phyloP scores from a whole-genome alignment of 768 basidiomycete species.

The Albatrellus ellisii region DNA sequence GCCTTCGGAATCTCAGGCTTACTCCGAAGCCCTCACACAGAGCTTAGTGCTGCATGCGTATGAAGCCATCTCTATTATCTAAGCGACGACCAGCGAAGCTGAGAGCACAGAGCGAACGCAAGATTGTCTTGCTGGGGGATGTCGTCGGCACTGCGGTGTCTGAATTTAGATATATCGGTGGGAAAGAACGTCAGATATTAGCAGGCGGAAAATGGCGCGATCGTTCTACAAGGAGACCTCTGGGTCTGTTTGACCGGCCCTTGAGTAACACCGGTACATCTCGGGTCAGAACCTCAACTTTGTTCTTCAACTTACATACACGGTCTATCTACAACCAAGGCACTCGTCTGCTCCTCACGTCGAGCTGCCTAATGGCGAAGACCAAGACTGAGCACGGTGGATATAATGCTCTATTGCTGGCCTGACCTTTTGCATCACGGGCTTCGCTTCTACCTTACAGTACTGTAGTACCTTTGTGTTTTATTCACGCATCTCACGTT shows the following conservation, averaged over 20 bases:
- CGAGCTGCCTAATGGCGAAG: slow-evolving; percentile 65
- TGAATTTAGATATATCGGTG: too few relatives aligned
- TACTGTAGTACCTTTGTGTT: neutral
- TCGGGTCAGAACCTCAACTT: neutral
- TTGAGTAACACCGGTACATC: slow-evolving; percentile 13
- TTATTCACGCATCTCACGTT: neutral
- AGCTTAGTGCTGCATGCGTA: too few relatives aligned
- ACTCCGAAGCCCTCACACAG: too few relatives aligned
- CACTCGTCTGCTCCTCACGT: slow-evolving; percentile 31
- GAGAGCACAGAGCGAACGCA: too few relatives aligned
- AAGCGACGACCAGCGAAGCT: too few relatives aligned
- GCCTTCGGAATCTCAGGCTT: too few relatives aligned
- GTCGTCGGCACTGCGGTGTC: too few relatives aligned
- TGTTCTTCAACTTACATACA: slow-evolving; percentile 35
- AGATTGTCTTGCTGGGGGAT: too few relatives aligned
- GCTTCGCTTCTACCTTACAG: slow-evolving; percentile 41
- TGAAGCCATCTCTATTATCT: too few relatives aligned
- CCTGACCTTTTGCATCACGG: slow-evolving; percentile 17
- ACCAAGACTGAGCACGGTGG: slow-evolving; percentile 51
- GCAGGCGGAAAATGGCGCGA: too few relatives aligned
- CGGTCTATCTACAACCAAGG: slow-evolving; percentile 60
- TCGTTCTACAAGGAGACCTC: too few relatives aligned
- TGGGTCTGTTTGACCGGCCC: slow-evolving; percentile 13
- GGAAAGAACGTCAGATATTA: too few relatives aligned
- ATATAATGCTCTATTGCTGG: slow-evolving; percentile 49